Conservation (phyloP, 2,329 filamentous ascomycete species). For the Zarea fungicola region DNA sequence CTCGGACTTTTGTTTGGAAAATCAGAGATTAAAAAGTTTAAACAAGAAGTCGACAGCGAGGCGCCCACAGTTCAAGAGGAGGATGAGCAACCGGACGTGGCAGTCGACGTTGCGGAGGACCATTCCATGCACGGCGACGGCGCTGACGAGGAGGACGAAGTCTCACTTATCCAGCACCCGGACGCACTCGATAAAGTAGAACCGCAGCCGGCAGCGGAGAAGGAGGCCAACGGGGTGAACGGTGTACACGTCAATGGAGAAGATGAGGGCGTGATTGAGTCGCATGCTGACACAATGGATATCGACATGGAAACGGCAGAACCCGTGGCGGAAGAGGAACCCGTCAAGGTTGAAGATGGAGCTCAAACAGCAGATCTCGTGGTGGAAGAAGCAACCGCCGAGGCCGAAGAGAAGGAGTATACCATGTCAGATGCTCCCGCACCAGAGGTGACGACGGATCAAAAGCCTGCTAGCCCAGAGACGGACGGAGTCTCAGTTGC, state of each 20-base stretch:
- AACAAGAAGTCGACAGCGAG: constrained; percentile 32
- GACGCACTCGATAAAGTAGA: constrained; percentile 16
- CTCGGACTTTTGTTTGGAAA: constrained; percentile 56
- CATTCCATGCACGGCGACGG: neutral
- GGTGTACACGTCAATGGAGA: neutral
- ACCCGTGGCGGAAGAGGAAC: neutral
- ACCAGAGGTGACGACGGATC: constrained; percentile 15
- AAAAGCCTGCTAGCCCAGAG: constrained; percentile 34
- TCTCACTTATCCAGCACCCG: constrained; percentile 28
- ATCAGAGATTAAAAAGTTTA: constrained; percentile 50
- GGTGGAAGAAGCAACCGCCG: constrained; percentile 10
- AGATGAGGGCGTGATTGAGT: constrained; percentile 1
- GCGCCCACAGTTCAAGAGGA: neutral
- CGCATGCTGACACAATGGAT: constrained; percentile 34
- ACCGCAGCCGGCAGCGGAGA: constrained; percentile 16
- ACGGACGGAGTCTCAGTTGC: constrained; percentile 39
- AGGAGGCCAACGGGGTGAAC: neutral
- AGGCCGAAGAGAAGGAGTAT: no score
- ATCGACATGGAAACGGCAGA: constrained; percentile 27
- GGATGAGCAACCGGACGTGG: constrained; percentile 6
- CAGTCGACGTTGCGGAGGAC: constrained; percentile 28
- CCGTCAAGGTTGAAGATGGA: constrained; percentile 6
- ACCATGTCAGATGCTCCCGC: no score
- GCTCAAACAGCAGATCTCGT: no score
- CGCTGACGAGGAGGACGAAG: constrained; percentile 29